Evolutionary conservation across 257 asterid genomes (phyloP).

Genomic region (Solanum raphanifolium): DNA sequence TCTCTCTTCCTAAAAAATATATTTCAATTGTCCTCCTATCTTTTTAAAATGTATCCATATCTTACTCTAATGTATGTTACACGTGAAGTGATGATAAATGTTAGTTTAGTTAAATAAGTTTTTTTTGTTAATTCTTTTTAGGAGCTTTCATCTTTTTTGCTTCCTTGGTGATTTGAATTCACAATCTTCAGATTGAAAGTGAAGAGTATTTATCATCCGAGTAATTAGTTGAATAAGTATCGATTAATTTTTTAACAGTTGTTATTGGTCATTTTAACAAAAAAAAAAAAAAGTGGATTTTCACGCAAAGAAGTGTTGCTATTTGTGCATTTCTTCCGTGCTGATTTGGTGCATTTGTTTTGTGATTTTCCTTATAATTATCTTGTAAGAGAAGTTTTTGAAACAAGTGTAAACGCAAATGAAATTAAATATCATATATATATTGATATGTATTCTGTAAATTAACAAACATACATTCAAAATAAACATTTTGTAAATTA

Average conservation of each 20-base stretch:
- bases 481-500: too few relatives aligned
- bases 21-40: background rate
- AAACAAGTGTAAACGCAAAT: background rate
- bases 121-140: too few relatives aligned
- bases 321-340: background rate
- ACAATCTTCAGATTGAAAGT: too few relatives aligned
- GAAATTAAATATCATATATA: background rate
- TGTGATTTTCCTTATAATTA: background rate
- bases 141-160: too few relatives aligned
- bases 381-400: background rate
- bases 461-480: too few relatives aligned
- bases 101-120: too few relatives aligned
- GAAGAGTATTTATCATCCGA: fast-evolving
- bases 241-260: background rate
- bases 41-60: too few relatives aligned
- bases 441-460: too few relatives aligned
- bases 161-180: too few relatives aligned
- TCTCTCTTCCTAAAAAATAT: background rate
- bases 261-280: background rate
- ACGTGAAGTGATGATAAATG: background rate
- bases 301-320: background rate
- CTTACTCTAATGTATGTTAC: background rate
- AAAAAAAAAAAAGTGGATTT: too few relatives aligned
- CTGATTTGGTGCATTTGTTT: too few relatives aligned
- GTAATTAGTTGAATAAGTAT: too few relatives aligned